These are phyloP conservation scores for Phytophthora tubulina DNA, from an alignment of 352 stramenopile genomes.

Conservation along the genomic window DNA sequence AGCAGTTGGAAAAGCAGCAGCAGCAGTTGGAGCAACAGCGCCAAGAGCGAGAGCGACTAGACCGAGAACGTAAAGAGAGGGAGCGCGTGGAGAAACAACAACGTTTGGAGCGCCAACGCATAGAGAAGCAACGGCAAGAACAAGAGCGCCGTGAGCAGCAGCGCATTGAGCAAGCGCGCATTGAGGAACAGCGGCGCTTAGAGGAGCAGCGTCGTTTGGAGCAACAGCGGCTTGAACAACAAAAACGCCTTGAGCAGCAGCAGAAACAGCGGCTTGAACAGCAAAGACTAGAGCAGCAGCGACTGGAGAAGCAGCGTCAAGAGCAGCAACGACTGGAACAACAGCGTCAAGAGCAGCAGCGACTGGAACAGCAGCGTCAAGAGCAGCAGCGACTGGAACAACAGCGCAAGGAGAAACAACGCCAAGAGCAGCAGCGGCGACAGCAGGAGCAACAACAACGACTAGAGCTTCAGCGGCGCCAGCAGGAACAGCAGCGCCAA, in stretches of 20 bases:
- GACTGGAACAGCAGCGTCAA: constrained; percentile 31
- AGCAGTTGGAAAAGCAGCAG: constrained; percentile 27
- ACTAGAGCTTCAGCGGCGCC: constrained; percentile 40
- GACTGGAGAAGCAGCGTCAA: constrained; percentile 35
- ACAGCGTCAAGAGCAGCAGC: constrained; percentile 30
- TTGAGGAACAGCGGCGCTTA: constrained; percentile 35
- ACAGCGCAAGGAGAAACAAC: constrained; percentile 36
- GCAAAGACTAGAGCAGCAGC: constrained; percentile 31
- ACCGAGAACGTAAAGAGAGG: constrained; percentile 36
- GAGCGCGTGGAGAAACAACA: constrained; percentile 34
- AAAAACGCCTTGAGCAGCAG: constrained; percentile 37
- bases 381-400: constrained; percentile 39
- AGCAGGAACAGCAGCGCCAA: constrained; percentile 49
- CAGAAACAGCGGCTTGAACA: constrained; percentile 19
- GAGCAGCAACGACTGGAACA: constrained; percentile 33
- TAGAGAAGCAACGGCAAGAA: constrained; percentile 47
- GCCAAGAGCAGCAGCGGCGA: constrained; percentile 41
- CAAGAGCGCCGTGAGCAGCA: constrained; percentile 42
- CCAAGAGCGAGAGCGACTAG: constrained; percentile 17
- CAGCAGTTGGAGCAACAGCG: constrained; percentile 32
- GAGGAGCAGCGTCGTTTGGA: constrained; percentile 39
- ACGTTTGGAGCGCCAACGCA: constrained; percentile 38
- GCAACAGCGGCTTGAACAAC: constrained; percentile 38
- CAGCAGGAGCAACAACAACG: constrained; percentile 35
- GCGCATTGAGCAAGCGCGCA: constrained; percentile 39